These are phyloP conservation scores for Pythium utonaiense DNA, from an alignment of 352 stramenopile species.

Conservation along the genomic window DNA sequence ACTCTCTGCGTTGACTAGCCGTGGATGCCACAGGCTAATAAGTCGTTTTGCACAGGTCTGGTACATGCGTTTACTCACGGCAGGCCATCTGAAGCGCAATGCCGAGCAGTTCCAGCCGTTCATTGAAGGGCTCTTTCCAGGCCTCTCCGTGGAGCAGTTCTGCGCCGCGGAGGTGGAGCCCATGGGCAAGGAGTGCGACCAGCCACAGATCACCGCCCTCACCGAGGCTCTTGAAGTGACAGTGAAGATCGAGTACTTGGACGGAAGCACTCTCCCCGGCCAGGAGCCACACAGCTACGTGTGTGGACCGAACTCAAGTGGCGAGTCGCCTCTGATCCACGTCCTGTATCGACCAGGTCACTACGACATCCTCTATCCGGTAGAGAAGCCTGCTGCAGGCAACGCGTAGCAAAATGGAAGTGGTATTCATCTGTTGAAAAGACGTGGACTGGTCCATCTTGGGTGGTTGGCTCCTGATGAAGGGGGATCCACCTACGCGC, in stretches of 20 bases:
- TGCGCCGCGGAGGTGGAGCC: constrained; percentile 87
- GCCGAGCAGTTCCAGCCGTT: constrained; percentile 88
- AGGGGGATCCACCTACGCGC: background rate
- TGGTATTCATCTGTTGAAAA: background rate
- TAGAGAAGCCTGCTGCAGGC: background rate
- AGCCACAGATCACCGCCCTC: constrained; percentile 90
- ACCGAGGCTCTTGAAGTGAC: constrained; percentile 87
- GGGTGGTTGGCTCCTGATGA: background rate
- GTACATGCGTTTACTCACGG: constrained; percentile 85
- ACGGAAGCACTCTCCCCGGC: constrained; percentile 61
- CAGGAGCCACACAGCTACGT: constrained; percentile 64
- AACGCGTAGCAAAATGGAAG: background rate
- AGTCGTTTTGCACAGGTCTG: constrained; percentile 77
- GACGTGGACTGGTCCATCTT: background rate
- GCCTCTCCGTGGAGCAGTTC: constrained; percentile 81
- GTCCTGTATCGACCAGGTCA: constrained; percentile 93
- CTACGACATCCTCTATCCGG: constrained; percentile 93
- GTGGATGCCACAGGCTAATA: no score
- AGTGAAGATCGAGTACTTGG: constrained; percentile 93
- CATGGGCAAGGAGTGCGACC: constrained; percentile 92
- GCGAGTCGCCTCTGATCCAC: constrained; percentile 33
- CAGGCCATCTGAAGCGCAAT: constrained; percentile 86
- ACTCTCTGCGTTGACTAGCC: no score
- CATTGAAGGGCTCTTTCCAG: constrained; percentile 76
- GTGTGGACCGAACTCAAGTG: constrained; percentile 29